phyloP scores from a whole-genome alignment of 768 basidiomycete species.

The Cystofilobasidium bisporidii region DNA sequence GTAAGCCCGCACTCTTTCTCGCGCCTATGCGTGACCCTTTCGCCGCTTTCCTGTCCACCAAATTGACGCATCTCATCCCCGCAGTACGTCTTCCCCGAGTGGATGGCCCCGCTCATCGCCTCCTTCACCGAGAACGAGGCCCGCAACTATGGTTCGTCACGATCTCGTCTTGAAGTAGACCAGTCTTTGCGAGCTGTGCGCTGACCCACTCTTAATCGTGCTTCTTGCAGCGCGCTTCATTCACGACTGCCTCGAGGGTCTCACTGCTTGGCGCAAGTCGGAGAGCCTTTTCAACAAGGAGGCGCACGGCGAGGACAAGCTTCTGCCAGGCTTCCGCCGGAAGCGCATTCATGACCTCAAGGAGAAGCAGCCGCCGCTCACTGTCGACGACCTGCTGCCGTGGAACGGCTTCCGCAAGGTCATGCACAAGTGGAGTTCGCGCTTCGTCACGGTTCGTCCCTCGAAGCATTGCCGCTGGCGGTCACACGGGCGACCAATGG shows the following conservation, averaged over 20 bases:
- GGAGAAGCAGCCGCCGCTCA: conserved; percentile 44
- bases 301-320: conserved; percentile 56
- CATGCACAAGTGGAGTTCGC: conserved; percentile 73
- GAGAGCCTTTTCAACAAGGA: conserved; percentile 47
- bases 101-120: conserved; percentile 73
- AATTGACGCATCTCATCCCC: no score
- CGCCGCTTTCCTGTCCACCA: no score
- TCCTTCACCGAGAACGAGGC: conserved; percentile 95
- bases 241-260: conserved; percentile 62
- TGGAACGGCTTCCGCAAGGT: conserved; percentile 65
- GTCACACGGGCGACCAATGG: no score
- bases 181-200: no score
- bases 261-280: conserved; percentile 69
- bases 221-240: conserved; percentile 69
- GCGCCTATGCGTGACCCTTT: background rate
- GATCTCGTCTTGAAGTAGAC: no score
- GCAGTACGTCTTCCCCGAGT: conserved; percentile 66
- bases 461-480: conserved; percentile 4
- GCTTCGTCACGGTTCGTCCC: conserved; percentile 56
- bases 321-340: conserved; percentile 36
- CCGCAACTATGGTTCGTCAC: conserved; percentile 74
- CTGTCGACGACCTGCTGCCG: conserved; percentile 49
- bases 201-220: background rate
- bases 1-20: conserved; percentile 41
- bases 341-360: conserved; percentile 45